Base-by-base conservation (phyloP, 345 rosid species). In the Clausena lansium region DNA sequence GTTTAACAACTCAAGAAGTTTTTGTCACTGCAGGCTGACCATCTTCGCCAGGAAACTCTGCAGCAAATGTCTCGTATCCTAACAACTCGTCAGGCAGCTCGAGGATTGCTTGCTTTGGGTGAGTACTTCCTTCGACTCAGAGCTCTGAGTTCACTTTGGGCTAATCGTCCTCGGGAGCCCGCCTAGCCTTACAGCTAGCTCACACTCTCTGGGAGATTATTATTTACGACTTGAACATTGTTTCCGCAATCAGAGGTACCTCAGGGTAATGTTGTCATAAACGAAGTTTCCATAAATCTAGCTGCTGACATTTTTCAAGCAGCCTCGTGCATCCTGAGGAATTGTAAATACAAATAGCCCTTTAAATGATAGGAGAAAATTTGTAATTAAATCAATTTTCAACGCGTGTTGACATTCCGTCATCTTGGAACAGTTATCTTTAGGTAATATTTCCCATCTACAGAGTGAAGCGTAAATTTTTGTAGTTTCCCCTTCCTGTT, bases 121-220 rank as follows among this genome's bases (percentile, higher is more conserved):
- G 97, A 96, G 84, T 94, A 94, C 86, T 89, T 88, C 73, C 91
- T 91, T 69, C 89, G 95, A 50, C 91, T 91, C 35, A 85, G 94
- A 68, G 91, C 85, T 76, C 75, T 94, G 74, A 96, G 97, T 78
- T 78, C 88, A 38, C 77, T 88, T 36, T 94, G 95, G 95, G 90
- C 89, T 7, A 80, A 82, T 68, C 89, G 86, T 50, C 85, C 83
- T 67, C 88, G 80, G 3, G 91, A 94, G 65, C 90, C 97, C 38
- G 82, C 88, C 41, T 88, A 86, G 64, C 67, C 47, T 71, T 28
- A 15, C 19, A n/a, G 36, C 73, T 63, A 66, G 73, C 75, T 36
- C 64, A 61, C 52, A 32, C 54, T 38, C 78, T 36, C 60, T 11
- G 9, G 67, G 32, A 73, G 25, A 59, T 32, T 19, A 63, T 7